A percentile compares a stretch with the other conserved stretches of the same genome.
Evolutionary conservation across 805 yeast genomes (phyloP).

Genomic region (Metschnikowia gelsemii): DNA sequence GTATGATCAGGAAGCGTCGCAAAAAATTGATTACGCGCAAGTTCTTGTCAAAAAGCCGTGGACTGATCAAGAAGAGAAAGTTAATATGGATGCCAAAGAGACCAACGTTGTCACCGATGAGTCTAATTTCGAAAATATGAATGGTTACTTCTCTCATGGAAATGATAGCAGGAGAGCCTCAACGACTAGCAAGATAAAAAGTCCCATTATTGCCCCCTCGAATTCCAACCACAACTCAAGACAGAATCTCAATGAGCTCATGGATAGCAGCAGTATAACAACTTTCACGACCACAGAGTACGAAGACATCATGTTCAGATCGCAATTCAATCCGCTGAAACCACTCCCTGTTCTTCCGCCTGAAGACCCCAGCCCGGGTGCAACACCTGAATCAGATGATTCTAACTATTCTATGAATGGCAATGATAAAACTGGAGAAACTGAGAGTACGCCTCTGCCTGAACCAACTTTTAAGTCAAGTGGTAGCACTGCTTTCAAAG

Average conservation of each 20-base stretch:
- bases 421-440: constrained; percentile 1
- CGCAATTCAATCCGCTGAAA: constrained; percentile 31
- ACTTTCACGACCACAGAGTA: constrained; percentile 41
- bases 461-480: not conserved
- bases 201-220: not conserved
- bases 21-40: constrained; percentile 12
- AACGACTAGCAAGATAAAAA: not conserved
- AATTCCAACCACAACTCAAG: constrained; percentile 5
- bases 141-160: not conserved
- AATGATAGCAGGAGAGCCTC: not conserved
- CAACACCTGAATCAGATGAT: not conserved
- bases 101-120: not conserved
- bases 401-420: constrained; percentile 1
- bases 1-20: constrained; percentile 45
- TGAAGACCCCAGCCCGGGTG: not conserved
- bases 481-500: not conserved
- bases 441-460: constrained; percentile 8
- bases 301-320: constrained; percentile 36
- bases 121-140: not conserved
- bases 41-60: constrained; percentile 15
- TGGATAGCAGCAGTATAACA: constrained; percentile 24
- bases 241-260: constrained; percentile 1
- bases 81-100: not conserved
- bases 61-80: not conserved
- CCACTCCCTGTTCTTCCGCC: constrained; percentile 17